phyloP scores from a whole-genome alignment of 768 basidiomycete genomes.

The Boletus rubescentipes region DNA sequence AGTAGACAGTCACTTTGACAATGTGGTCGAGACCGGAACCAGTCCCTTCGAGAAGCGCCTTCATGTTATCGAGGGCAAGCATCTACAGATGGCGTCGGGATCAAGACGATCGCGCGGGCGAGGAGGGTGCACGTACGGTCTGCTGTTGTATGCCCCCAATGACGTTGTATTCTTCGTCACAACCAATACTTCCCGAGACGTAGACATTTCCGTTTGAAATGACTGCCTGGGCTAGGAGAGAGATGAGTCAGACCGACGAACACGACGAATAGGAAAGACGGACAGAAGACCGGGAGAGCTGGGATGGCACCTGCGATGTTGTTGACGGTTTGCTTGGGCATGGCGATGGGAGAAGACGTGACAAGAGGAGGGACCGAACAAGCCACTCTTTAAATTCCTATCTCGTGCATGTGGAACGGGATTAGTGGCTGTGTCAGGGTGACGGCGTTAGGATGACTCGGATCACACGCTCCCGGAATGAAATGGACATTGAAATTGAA shows the following conservation, averaged over 20 bases:
- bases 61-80: slow-evolving; percentile 40
- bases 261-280: not conserved
- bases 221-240: slow-evolving; percentile 35
- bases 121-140: slow-evolving; percentile 29
- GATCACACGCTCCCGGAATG: too few relatives aligned
- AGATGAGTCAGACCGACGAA: not conserved
- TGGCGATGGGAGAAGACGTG: slow-evolving; percentile 1
- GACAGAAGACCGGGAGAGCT: slow-evolving; percentile 37
- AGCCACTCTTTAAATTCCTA: not conserved
- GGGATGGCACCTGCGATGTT: slow-evolving; percentile 31
- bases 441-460: too few relatives aligned
- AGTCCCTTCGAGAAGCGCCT: slow-evolving; percentile 36
- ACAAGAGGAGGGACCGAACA: not conserved
- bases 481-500: too few relatives aligned
- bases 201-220: slow-evolving; percentile 36
- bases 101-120: not conserved
- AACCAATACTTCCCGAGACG: slow-evolving; percentile 43
- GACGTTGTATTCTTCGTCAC: slow-evolving; percentile 30
- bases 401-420: not conserved
- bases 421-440: not conserved
- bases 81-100: slow-evolving; percentile 21
- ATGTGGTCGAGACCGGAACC: slow-evolving; percentile 38
- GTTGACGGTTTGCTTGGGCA: slow-evolving; percentile 32
- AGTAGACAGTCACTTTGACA: slow-evolving; percentile 42
- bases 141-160: slow-evolving; percentile 39